These are phyloP conservation scores for Nicotiana attenuata DNA, from an alignment of 257 asterid species.

Conservation along the genomic window DNA sequence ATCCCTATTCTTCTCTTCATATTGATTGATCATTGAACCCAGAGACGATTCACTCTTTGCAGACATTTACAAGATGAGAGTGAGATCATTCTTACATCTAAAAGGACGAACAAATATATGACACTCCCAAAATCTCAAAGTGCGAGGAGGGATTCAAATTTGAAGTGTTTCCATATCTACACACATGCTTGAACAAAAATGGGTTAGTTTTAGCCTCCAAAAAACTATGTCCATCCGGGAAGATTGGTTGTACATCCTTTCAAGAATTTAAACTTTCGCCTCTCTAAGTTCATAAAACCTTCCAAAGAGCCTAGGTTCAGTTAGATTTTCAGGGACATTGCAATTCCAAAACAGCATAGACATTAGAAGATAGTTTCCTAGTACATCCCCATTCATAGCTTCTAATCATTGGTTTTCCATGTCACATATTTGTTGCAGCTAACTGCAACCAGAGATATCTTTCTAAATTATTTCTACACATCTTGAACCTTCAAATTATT, in stretches of 20 bases:
- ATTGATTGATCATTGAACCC: neutral
- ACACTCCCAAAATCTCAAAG: neutral
- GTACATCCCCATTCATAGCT: neutral
- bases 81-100: neutral
- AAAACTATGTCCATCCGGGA: neutral
- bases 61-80: neutral
- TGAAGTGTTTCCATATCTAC: neutral
- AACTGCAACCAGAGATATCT: neutral
- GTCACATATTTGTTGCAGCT: neutral
- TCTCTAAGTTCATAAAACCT: neutral
- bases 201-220: neutral
- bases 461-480: neutral
- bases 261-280: neutral
- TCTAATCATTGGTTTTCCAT: neutral
- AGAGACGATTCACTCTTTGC: constrained; percentile 1
- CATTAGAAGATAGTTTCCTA: neutral
- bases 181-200: neutral
- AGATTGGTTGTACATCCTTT: neutral
- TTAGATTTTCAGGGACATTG: neutral
- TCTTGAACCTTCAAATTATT: neutral
- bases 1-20: neutral
- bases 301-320: neutral
- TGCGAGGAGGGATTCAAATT: neutral
- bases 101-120: neutral
- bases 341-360: neutral